Evolutionary conservation across 352 stramenopile species (phyloP).

Genomic region (Aphanomyces astaci): DNA sequence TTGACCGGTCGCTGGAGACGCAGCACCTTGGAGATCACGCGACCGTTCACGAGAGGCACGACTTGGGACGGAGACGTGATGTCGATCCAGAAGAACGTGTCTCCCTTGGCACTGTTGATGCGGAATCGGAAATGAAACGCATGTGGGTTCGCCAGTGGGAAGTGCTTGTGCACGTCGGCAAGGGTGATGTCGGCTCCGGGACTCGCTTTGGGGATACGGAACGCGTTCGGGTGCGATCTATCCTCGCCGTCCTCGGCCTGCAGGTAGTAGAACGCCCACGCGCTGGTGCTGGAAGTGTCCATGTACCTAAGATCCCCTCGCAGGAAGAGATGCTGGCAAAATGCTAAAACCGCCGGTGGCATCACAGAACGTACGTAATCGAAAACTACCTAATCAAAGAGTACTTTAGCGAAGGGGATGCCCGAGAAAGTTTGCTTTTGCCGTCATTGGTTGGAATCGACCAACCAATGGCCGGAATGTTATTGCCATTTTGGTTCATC

Average conservation of each 20-base stretch:
- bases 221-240: slow-evolving; percentile 73
- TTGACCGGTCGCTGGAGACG: slow-evolving; percentile 51
- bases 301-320: slow-evolving; percentile 9
- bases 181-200: slow-evolving; percentile 49
- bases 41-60: slow-evolving; percentile 63
- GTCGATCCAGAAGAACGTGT: slow-evolving; percentile 78
- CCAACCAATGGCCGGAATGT: no score
- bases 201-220: slow-evolving; percentile 39
- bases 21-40: slow-evolving; percentile 78
- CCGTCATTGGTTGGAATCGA: background rate
- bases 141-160: slow-evolving; percentile 36
- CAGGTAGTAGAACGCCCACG: slow-evolving; percentile 85
- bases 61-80: slow-evolving; percentile 44
- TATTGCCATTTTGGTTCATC: background rate
- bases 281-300: slow-evolving; percentile 21
- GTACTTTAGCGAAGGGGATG: background rate
- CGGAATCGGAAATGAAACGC: slow-evolving; percentile 81
- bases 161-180: slow-evolving; percentile 53
- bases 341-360: background rate
- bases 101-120: slow-evolving; percentile 47
- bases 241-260: slow-evolving; percentile 81
- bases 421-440: background rate
- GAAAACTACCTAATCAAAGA: background rate
- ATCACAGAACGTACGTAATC: background rate
- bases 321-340: background rate